Evolutionary conservation across 2,329 filamentous ascomycete species (phyloP), one percentile per base, ranked within the genome.

Genomic region (Arachnomyces sp.): DNA sequence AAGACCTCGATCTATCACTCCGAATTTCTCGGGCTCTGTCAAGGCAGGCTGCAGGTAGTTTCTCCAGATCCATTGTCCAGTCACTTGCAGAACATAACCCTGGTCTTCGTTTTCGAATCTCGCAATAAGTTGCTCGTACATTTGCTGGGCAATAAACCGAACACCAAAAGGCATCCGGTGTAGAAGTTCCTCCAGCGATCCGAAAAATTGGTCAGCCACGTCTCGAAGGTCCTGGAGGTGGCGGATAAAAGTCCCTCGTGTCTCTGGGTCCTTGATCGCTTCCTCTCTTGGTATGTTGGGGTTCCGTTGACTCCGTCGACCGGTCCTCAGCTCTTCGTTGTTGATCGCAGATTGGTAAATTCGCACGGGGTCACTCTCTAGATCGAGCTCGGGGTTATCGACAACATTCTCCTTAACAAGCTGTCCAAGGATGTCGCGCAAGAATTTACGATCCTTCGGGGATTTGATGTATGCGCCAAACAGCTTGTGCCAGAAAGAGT

Each of bases 361-460:
- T 53, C 96, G 90, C 71, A 96, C 82, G 0, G 92, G 92, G 56
- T 98, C 92, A 59, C 90, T 95, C 64, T 98, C 92, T 17, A 98
- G 72, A 58, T 98, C 90, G 28, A 98, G 71, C 4, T 82, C 82
- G 9, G 88, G 81, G 51, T 95, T 92, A 40, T 94, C 92, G 40
- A 96, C 81, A 54, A 98, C 88, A 56, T 92, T 90, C 57, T 94
- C 85, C 46, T 84, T 83, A 50, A 98, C 83, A 35, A 98, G 65
- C 1, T 85, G 81, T 0, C 88, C 87, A 3, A 96, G 70, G 2
- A 95, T 71, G 49, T 94, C 86, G 45, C 89, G 81, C 52, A 96
- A 73, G 61, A 88, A 98, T 55, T 94, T 94, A 49, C 92, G 79
- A 59, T 96, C 90, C 28, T 87, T 77, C 5, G 93, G 90, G 3